A percentile compares a stretch with the other conserved stretches of the same genome.
Evolutionary conservation across 257 asterid genomes (phyloP).

Genomic region (Solanum infundibuliforme): DNA sequence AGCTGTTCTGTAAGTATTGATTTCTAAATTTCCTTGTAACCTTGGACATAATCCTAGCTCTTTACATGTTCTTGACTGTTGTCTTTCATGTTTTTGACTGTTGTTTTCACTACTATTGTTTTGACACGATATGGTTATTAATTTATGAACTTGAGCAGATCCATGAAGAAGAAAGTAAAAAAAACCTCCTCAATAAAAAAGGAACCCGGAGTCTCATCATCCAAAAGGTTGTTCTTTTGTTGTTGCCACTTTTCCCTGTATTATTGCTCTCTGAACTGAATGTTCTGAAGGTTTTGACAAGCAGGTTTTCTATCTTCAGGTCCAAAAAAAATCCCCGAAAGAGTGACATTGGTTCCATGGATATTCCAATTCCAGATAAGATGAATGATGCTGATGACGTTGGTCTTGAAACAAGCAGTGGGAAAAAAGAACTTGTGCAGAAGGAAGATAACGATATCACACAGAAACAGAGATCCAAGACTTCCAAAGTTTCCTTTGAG

Average conservation of each 20-base stretch:
- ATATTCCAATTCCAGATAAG: background rate
- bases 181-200: background rate
- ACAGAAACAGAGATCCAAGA: background rate
- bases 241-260: background rate
- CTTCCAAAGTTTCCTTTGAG: background rate
- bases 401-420: background rate
- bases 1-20: background rate
- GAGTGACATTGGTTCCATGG: background rate
- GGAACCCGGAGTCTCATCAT: background rate
- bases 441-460: background rate
- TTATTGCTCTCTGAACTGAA: background rate
- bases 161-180: background rate
- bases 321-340: background rate
- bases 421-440: background rate
- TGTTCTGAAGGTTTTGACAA: background rate
- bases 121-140: background rate
- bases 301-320: background rate
- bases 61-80: background rate
- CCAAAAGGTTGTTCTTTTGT: background rate
- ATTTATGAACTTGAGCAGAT: background rate
- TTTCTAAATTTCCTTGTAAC: background rate
- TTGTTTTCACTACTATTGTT: background rate
- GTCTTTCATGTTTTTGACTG: background rate
- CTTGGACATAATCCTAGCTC: background rate
- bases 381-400: background rate